Percentiles rank a stretch among this genome's conserved stretches.
phyloP scores from a whole-genome alignment of 2,329 filamentous ascomycete genomes.

The Bretziella fagacearum region DNA sequence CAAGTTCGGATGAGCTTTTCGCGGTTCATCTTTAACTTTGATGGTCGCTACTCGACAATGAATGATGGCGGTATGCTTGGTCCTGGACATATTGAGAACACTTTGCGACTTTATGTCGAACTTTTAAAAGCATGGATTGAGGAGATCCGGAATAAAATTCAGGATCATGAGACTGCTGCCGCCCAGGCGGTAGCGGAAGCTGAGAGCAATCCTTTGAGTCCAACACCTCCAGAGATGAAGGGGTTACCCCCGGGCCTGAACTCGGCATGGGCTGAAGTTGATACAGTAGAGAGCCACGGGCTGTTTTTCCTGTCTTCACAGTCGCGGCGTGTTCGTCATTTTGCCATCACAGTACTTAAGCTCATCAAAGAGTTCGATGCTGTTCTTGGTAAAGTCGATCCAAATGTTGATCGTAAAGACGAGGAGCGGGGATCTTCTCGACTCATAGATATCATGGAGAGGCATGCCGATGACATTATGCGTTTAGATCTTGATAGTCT shows the following conservation, averaged over 20 bases:
- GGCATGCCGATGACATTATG: constrained; percentile 74
- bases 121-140: constrained; percentile 94
- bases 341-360: constrained; percentile 80
- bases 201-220: constrained; percentile 22
- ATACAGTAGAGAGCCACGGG: constrained; percentile 91
- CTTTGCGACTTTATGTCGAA: constrained; percentile 80
- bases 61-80: constrained; percentile 95
- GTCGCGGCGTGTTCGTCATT: constrained; percentile 71
- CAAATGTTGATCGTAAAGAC: neutral
- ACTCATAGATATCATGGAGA: constrained; percentile 83
- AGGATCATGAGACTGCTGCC: constrained; percentile 78
- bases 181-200: constrained; percentile 52
- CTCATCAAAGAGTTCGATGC: constrained; percentile 88
- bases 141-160: constrained; percentile 83
- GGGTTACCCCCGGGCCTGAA: constrained; percentile 70
- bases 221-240: constrained; percentile 40
- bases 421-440: constrained; percentile 39
- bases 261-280: constrained; percentile 79
- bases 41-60: constrained; percentile 93
- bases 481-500: constrained; percentile 84
- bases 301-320: constrained; percentile 96
- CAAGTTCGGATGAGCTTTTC: constrained; percentile 95
- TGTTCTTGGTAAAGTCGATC: constrained; percentile 52
- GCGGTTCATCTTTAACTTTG: constrained; percentile 96
- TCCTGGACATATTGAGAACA: constrained; percentile 85